These are phyloP conservation scores for Pichia phayaonensis DNA, from an alignment of 805 yeast species.

Conservation along the genomic window DNA sequence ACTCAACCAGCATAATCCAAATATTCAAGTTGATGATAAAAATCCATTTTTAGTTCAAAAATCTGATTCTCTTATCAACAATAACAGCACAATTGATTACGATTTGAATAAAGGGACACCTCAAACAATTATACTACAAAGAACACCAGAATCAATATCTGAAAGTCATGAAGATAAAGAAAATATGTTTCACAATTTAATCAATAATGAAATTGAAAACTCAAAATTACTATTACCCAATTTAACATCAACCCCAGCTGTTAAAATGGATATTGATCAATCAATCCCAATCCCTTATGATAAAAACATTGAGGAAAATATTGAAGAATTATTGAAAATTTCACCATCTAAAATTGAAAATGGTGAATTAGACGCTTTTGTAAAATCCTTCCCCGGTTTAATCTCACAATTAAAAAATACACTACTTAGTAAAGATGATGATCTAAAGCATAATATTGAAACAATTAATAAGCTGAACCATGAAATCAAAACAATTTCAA, in stretches of 20 bases:
- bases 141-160: neutral
- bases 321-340: neutral
- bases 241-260: conserved; percentile 8
- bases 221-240: neutral
- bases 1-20: neutral
- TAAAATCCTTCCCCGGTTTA: conserved; percentile 16
- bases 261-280: neutral
- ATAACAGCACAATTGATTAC: neutral
- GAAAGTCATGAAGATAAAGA: conserved; percentile 36
- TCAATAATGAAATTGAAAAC: neutral
- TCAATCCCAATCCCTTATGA: neutral
- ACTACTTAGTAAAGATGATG: conserved; percentile 41
- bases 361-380: conserved; percentile 13
- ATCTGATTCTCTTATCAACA: neutral
- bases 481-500: conserved; percentile 29
- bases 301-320: neutral
- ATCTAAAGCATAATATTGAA: conserved; percentile 39
- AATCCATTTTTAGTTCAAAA: conserved; percentile 6
- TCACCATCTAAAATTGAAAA: conserved; percentile 3
- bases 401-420: conserved; percentile 18
- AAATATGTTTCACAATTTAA: conserved; percentile 20
- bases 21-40: neutral
- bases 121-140: conserved; percentile 1
- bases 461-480: conserved; percentile 34
- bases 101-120: conserved; percentile 2